A percentile compares a stretch with the other conserved stretches of the same genome.
These are phyloP conservation scores for Populus deltoides DNA, from an alignment of 345 rosid genomes.

Conservation along the genomic window DNA sequence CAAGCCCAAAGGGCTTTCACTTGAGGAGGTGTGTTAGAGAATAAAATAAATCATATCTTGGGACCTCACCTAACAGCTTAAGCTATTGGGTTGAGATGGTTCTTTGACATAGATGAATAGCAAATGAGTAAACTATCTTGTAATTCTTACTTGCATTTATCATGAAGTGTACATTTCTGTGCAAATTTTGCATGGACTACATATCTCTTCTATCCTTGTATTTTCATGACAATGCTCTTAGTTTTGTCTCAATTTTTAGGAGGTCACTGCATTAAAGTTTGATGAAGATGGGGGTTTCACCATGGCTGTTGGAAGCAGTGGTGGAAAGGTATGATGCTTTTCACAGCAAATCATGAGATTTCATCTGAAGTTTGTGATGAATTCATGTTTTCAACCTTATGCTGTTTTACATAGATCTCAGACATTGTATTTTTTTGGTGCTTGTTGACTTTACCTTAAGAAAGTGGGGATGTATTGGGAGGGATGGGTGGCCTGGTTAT, in stretches of 20 bases:
- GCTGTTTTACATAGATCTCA: not conserved
- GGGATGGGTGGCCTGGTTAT: too few species aligned
- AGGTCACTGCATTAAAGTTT: constrained; percentile 83
- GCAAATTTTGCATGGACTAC: not conserved
- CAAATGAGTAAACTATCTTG: too few species aligned
- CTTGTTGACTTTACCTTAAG: not conserved
- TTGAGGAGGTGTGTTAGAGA: too few species aligned
- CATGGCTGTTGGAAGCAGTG: constrained; percentile 86
- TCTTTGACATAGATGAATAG: too few species aligned
- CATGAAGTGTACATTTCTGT: not conserved
- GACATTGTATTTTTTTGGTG: not conserved
- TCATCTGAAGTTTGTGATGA: not conserved
- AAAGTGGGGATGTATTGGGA: not conserved
- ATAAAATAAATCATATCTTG: too few species aligned
- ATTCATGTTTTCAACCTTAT: not conserved
- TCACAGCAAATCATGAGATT: not conserved
- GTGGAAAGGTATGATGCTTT: constrained; percentile 67
- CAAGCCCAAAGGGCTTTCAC: too few species aligned
- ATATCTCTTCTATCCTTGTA: not conserved
- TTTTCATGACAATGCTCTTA: not conserved
- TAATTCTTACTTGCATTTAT: too few species aligned
- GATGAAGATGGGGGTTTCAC: constrained; percentile 76
- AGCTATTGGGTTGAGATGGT: too few species aligned
- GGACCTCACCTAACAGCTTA: too few species aligned
- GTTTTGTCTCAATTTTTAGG: constrained; percentile 41